phyloP scores from a whole-genome alignment of 73 alveolate species.

The Tetrahymena borealis region DNA sequence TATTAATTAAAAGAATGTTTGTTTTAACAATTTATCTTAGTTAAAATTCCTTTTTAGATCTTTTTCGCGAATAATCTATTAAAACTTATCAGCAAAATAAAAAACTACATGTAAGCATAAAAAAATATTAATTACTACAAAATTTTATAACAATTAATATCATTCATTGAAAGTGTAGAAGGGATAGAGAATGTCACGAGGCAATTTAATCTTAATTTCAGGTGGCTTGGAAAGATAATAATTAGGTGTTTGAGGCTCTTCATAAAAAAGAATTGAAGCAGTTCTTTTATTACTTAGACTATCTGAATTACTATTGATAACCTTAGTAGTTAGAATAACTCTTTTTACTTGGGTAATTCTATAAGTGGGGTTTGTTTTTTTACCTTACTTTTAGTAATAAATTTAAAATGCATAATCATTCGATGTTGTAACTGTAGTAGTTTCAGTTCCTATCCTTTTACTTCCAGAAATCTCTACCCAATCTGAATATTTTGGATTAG shows the following conservation, averaged over 20 bases:
- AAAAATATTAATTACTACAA: neutral
- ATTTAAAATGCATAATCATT: neutral
- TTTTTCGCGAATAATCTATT: conserved; percentile 1
- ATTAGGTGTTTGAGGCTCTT: neutral
- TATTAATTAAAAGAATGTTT: neutral
- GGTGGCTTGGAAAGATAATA: neutral
- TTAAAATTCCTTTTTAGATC: too few species aligned
- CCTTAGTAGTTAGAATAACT: too few species aligned
- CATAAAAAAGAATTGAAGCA: neutral
- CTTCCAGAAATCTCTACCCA: too few species aligned
- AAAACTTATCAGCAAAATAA: too few species aligned
- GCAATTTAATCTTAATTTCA: neutral
- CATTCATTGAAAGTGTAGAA: neutral
- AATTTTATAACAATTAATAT: neutral
- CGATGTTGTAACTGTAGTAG: too few species aligned
- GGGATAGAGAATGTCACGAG: neutral
- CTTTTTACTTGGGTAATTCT: neutral
- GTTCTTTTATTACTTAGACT: neutral
- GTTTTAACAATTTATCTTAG: neutral
- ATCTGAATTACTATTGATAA: neutral
- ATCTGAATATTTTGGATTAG: neutral
- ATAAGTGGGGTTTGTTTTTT: neutral
- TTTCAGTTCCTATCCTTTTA: too few species aligned
- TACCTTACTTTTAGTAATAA: neutral
- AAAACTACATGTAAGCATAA: too few species aligned